phyloP scores from a whole-genome alignment of 768 basidiomycete genomes.

The Phylloporus rhodoxanthus region DNA sequence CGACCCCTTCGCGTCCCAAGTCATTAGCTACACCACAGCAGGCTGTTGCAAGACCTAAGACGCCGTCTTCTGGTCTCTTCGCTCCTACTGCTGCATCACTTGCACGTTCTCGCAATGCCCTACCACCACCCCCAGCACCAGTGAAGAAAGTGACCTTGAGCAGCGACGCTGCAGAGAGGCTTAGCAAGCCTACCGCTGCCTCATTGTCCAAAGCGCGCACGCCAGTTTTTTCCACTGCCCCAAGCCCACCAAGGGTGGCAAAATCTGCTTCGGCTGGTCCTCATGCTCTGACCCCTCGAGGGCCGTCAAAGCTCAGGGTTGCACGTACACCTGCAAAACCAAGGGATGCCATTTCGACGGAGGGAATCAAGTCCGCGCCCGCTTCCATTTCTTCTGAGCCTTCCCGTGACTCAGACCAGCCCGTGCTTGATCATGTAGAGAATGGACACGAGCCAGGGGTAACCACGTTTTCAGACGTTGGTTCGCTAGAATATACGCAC shows the following conservation, averaged over 20 bases:
- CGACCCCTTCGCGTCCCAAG: constrained; percentile 34
- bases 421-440: constrained; percentile 17
- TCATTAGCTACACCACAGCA: constrained; percentile 26
- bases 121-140: constrained; percentile 41
- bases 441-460: constrained; percentile 24
- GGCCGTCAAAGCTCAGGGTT: constrained; percentile 24
- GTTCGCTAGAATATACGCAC: constrained; percentile 17
- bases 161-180: constrained; percentile 52
- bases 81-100: constrained; percentile 82
- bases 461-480: constrained; percentile 8
- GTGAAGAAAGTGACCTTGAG: constrained; percentile 51
- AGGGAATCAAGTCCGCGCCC: constrained; percentile 12
- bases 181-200: constrained; percentile 81
- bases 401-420: constrained; percentile 16
- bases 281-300: constrained; percentile 25
- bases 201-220: constrained; percentile 58
- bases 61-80: constrained; percentile 62
- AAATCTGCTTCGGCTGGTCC: constrained; percentile 28
- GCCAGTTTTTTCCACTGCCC: constrained; percentile 10
- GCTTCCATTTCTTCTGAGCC: constrained; percentile 24
- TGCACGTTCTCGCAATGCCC: constrained; percentile 57
- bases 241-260: constrained; percentile 23
- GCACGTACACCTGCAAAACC: constrained; percentile 23
- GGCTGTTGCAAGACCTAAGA: constrained; percentile 43
- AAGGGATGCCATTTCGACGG: constrained; percentile 19